Percentiles rank a stretch among this genome's conserved stretches.
Conservation (phyloP, 2,329 filamentous ascomycete genomes). For the Colletotrichum paranaense region DNA sequence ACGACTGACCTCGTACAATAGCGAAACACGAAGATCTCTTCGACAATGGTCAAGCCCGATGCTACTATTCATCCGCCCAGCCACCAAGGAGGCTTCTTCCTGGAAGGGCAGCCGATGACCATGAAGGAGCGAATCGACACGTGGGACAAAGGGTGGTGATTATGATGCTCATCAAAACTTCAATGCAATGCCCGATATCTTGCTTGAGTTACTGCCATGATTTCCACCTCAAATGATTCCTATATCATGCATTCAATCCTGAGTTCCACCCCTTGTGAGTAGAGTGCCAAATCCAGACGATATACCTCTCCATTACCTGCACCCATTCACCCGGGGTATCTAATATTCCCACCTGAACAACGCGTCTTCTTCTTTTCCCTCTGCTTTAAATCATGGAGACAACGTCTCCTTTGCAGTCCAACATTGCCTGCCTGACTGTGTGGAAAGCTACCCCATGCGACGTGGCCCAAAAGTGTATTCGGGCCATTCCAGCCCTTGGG, state of each 20-base stretch:
- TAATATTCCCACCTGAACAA: conserved; percentile 24
- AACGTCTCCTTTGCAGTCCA: neutral
- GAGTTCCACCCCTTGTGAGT: conserved; percentile 17
- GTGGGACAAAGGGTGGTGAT: neutral
- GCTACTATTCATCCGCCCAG: no score
- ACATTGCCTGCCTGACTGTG: neutral
- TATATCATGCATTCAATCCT: neutral
- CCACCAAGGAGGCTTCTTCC: no score
- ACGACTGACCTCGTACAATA: no score
- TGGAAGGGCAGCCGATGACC: no score
- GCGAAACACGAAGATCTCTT: no score
- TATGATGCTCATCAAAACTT: neutral
- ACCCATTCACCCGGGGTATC: conserved; percentile 32
- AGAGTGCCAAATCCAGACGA: conserved; percentile 1
- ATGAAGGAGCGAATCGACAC: neutral
- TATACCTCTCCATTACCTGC: conserved; percentile 14
- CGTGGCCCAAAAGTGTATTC: neutral
- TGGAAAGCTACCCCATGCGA: neutral
- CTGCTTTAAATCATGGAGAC: neutral
- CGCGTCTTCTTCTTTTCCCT: neutral
- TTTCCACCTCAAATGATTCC: neutral
- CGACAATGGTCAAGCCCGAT: no score
- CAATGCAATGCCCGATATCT: neutral
- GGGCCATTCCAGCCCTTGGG: neutral
- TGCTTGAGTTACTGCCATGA: neutral